Evolutionary conservation across 768 basidiomycete species (phyloP).

Genomic region (Suillus plorans): DNA sequence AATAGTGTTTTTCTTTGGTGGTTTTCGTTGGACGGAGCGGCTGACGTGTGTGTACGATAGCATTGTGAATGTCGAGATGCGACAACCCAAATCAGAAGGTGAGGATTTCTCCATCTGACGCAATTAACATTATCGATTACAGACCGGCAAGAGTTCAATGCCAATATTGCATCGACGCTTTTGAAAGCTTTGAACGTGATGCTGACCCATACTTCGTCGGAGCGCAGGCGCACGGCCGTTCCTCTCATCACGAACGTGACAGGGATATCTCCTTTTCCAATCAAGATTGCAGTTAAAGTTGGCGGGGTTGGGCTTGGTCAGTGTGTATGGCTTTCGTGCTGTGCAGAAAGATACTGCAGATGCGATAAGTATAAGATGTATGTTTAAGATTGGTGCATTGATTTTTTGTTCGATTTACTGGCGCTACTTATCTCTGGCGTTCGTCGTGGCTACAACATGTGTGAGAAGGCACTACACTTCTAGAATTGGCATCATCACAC

Average conservation of each 20-base stretch:
- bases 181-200: conserved; percentile 69
- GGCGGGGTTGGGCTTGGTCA: conserved; percentile 62
- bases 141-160: conserved; percentile 54
- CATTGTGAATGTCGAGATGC: conserved; percentile 78
- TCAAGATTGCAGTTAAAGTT: conserved; percentile 65
- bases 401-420: neutral
- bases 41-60: conserved; percentile 35
- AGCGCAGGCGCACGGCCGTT: conserved; percentile 69
- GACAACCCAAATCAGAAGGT: conserved; percentile 73
- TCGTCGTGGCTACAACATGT: neutral
- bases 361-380: neutral
- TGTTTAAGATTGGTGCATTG: neutral
- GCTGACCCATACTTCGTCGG: conserved; percentile 77
- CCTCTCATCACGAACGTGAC: conserved; percentile 77
- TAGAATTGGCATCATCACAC: neutral
- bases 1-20: conserved; percentile 52
- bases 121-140: conserved; percentile 9
- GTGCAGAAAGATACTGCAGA: neutral
- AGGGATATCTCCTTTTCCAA: conserved; percentile 80
- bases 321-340: neutral
- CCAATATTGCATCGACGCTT: conserved; percentile 58
- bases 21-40: neutral
- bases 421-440: neutral
- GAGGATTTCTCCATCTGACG: conserved; percentile 1
- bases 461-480: neutral